These are phyloP conservation scores for Hippophae tibetana DNA, from an alignment of 306 rosid species.

Conservation along the genomic window DNA sequence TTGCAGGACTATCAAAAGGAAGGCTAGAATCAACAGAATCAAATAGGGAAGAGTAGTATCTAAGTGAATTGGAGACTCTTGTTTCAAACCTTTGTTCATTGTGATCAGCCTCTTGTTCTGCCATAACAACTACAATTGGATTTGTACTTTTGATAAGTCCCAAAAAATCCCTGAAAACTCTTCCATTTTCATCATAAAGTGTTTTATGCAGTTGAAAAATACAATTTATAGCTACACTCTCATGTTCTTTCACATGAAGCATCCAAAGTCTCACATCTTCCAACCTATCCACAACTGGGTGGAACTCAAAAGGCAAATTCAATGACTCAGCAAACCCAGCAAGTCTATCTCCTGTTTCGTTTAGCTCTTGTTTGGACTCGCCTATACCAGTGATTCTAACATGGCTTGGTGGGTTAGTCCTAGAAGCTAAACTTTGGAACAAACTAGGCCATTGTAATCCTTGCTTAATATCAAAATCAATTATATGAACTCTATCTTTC, in stretches of 20 bases:
- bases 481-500: constrained; percentile 88
- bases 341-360: constrained; percentile 85
- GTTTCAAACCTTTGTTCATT: constrained; percentile 47
- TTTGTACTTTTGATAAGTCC: constrained; percentile 83
- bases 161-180: constrained; percentile 66
- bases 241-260: constrained; percentile 96
- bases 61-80: constrained; percentile 58
- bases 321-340: constrained; percentile 74
- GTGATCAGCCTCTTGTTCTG: constrained; percentile 87
- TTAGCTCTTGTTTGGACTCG: constrained; percentile 83
- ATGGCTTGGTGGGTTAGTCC: constrained; percentile 77
- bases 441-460: constrained; percentile 97
- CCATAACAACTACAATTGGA: constrained; percentile 49
- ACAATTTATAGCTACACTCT: constrained; percentile 74
- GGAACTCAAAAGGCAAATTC: constrained; percentile 85
- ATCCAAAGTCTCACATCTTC: constrained; percentile 98
- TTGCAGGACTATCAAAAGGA: constrained; percentile 41
- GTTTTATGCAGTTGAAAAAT: constrained; percentile 80
- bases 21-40: constrained; percentile 57
- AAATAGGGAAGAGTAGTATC: constrained; percentile 64
- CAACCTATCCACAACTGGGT: constrained; percentile 85
- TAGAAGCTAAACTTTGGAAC: constrained; percentile 79
- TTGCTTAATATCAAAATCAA: constrained; percentile 86
- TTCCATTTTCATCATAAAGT: constrained; percentile 53
- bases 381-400: constrained; percentile 88